These are phyloP conservation scores for Stentor coeruleus DNA, from an alignment of 73 alveolate genomes.

Conservation along the genomic window DNA sequence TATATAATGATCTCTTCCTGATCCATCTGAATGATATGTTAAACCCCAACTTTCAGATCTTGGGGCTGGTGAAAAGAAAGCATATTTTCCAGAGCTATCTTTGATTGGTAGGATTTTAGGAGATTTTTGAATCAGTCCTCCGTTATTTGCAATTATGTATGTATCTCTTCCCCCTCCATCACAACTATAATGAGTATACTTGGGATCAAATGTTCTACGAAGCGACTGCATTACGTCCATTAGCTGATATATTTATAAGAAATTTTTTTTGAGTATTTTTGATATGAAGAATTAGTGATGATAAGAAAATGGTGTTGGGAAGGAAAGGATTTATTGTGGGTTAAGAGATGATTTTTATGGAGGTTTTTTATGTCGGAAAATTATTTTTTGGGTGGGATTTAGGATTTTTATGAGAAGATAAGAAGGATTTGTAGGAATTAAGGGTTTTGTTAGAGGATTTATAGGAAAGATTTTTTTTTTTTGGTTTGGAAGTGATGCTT, in stretches of 20 bases:
- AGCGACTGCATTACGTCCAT: background rate
- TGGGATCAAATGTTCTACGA: conserved; percentile 37
- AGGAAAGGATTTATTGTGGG: too few relatives aligned
- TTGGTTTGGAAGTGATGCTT: too few relatives aligned
- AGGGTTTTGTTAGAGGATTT: too few relatives aligned
- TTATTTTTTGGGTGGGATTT: conserved; percentile 51
- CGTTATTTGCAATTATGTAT: conserved; percentile 31
- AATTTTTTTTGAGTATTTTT: too few relatives aligned
- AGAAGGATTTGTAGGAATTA: conserved; percentile 63
- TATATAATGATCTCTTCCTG: conserved; percentile 60
- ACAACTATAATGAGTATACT: conserved; percentile 49
- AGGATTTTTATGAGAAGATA: conserved; percentile 55
- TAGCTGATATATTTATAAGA: too few relatives aligned
- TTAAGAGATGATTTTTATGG: too few relatives aligned
- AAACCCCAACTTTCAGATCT: conserved; percentile 37
- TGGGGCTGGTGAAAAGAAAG: conserved; percentile 34
- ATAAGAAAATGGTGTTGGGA: too few relatives aligned
- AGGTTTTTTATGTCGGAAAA: too few relatives aligned
- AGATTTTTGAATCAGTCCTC: conserved; percentile 20
- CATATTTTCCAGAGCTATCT: background rate
- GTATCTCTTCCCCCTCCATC: conserved; percentile 42
- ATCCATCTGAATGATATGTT: conserved; percentile 53
- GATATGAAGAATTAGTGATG: too few relatives aligned
- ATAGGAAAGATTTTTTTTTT: too few relatives aligned
- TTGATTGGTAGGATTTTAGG: background rate